Evolutionary conservation across 257 asterid species (phyloP).

Genomic region (Solanum piurae): DNA sequence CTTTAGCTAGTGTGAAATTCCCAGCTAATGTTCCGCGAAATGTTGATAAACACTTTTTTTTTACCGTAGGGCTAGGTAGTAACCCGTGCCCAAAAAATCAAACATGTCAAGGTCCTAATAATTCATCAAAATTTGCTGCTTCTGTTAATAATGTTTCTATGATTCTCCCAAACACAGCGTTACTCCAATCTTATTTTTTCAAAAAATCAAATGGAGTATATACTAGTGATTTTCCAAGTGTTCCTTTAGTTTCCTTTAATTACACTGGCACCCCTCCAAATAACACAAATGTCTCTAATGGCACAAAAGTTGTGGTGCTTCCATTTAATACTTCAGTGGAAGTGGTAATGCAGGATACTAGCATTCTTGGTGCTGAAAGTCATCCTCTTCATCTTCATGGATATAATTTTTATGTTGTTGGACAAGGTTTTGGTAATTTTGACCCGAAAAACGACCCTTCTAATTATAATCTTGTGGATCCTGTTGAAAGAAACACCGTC

Average conservation of each 20-base stretch:
- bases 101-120: slow-evolving; percentile 63
- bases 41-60: slow-evolving; percentile 24
- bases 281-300: slow-evolving; percentile 31
- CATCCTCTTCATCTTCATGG: slow-evolving; percentile 79
- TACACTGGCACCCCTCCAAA: slow-evolving; percentile 61
- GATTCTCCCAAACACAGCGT: slow-evolving; percentile 28
- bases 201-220: slow-evolving; percentile 25
- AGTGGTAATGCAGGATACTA: slow-evolving; percentile 51
- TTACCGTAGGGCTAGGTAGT: slow-evolving; percentile 30
- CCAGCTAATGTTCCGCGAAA: slow-evolving; percentile 33
- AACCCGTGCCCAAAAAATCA: slow-evolving; percentile 33
- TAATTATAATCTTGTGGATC: slow-evolving; percentile 54
- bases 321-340: slow-evolving; percentile 44
- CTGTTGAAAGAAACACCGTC: slow-evolving; percentile 51
- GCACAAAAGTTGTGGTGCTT: slow-evolving; percentile 42
- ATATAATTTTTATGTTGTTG: slow-evolving; percentile 37
- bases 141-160: slow-evolving; percentile 49
- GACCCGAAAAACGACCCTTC: slow-evolving; percentile 34
- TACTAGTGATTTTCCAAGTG: slow-evolving; percentile 37
- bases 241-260: slow-evolving; percentile 31
- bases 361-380: slow-evolving; percentile 60
- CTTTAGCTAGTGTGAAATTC: slow-evolving; percentile 35
- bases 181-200: slow-evolving; percentile 41
- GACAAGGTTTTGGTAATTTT: slow-evolving; percentile 62
- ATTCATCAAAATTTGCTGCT: slow-evolving; percentile 48